Percentiles rank a stretch among this genome's conserved stretches.
These are phyloP conservation scores for Cunninghamia lanceolata DNA, from an alignment of 75 land plant species.

Conservation along the genomic window DNA sequence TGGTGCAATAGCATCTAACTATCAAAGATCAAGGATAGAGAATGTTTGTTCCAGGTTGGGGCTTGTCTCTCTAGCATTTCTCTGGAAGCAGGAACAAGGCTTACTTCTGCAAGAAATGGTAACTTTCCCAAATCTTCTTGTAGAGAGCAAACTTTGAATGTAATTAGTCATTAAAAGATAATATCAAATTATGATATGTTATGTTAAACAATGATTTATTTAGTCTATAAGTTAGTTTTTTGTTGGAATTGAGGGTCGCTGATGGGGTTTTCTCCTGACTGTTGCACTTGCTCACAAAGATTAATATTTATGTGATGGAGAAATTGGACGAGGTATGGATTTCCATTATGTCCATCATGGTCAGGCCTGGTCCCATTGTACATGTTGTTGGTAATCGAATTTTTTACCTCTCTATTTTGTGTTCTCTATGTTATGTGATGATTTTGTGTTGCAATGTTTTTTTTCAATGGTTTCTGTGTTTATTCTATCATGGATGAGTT, in stretches of 20 bases:
- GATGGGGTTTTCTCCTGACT: background rate
- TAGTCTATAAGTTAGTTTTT: background rate
- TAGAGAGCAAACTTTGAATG: background rate
- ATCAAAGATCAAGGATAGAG: conserved; percentile 91
- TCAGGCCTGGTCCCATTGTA: background rate
- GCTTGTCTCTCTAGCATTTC: conserved; percentile 89
- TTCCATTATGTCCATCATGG: background rate
- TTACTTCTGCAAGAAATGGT: conserved; percentile 90
- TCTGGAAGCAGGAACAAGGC: conserved; percentile 94
- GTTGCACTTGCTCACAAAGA: background rate
- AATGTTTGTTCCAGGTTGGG: conserved; percentile 93
- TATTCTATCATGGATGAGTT: background rate
- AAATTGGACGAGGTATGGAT: background rate
- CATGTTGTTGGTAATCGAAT: background rate
- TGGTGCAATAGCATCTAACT: conserved; percentile 98
- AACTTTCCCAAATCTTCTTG: conserved; percentile 10
- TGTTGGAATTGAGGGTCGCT: background rate
- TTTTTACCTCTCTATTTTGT: background rate
- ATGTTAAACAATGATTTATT: background rate
- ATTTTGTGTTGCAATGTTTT: background rate
- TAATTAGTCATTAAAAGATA: background rate
- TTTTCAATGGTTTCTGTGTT: background rate
- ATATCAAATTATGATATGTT: background rate
- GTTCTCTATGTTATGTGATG: background rate
- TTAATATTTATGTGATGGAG: background rate